Evolutionary conservation across 2,329 filamentous ascomycete genomes (phyloP), one percentile per base, ranked within the genome.

Genomic region (Aspergillus tanneri): DNA sequence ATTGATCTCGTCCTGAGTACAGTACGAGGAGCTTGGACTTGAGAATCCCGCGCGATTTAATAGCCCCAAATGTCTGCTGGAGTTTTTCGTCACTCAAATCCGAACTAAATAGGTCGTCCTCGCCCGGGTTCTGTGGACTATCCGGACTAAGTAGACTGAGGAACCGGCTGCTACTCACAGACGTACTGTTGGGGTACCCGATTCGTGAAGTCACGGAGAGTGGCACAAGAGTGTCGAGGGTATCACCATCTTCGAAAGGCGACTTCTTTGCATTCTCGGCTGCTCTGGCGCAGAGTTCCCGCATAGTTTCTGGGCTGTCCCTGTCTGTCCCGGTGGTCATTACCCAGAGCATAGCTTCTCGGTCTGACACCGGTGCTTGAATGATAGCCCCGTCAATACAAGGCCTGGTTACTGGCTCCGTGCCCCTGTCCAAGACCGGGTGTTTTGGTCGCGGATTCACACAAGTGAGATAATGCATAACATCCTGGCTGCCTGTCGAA

Each of bases 61-160:
- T 60, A 57, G 62, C 72, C 3, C 83, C 78, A 78, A 91, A 95
- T 5, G 84, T 85, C 5, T 62, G 62, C n/a, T 69, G 63, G 3
- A 90, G 72, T n/a, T 75, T 73, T 18, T 79, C 75, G 35, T 81
- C 77, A 0, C 74, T 67, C 6, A 93, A 71, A 61, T 92, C 87
- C 2, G 82, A 84, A 8, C 86, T 90, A 71, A 95, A 96, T 62
- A 86, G 88, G 64, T 96, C 90, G 62, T 96, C 90, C 49, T 88
- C 86, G 3, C 84, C 87, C 2, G 82, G 75, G 43, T 76, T 70
- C 35, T 75, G 72, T 1, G 80, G 79, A 8, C 75, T 78, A 36
- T 67, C 66, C 1, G 72, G 72, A 39, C 70, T 72, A 0, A 77
- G 72, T 7, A 87, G 68, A 38, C 79, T 81, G 14, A 84, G 60